A percentile compares a stretch with the other conserved stretches of the same genome.
Evolutionary conservation across 176 grass and related monocot species (phyloP).

Genomic region (Poa pratensis): DNA sequence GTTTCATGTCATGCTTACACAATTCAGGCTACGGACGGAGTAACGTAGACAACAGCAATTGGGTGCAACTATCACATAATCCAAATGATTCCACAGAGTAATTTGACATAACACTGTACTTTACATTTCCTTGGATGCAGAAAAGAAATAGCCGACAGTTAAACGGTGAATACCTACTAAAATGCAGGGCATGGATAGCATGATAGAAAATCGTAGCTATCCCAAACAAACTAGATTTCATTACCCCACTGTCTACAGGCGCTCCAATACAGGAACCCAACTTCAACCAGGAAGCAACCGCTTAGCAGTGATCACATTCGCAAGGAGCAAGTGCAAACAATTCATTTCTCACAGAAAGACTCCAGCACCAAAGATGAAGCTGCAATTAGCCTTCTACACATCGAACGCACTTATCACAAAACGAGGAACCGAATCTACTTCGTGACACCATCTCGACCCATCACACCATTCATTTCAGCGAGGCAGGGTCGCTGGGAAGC

Average conservation of each 20-base stretch:
- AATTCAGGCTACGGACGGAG: background rate
- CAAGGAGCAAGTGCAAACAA: background rate
- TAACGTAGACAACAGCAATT: background rate
- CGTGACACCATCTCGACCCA: background rate
- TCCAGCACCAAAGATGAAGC: background rate
- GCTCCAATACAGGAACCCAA: background rate
- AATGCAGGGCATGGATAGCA: background rate
- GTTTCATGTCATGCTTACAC: background rate
- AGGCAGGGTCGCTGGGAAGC: background rate
- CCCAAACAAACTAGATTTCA: background rate
- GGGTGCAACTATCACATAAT: background rate
- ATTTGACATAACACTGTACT: background rate
- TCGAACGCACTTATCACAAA: background rate
- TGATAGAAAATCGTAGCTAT: background rate
- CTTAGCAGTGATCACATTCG: background rate
- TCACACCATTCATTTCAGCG: background rate
- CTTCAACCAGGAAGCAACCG: background rate
- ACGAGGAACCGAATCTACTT: slow-evolving; percentile 4
- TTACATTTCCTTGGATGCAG: background rate
- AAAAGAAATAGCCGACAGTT: background rate
- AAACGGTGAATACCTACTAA: background rate
- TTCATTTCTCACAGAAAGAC: background rate
- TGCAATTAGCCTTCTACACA: background rate
- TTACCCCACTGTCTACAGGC: background rate
- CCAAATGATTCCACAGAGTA: background rate